Base-by-base conservation (phyloP, 2,329 filamentous ascomycete species). In the Raffaelea ambrosiae region DNA sequence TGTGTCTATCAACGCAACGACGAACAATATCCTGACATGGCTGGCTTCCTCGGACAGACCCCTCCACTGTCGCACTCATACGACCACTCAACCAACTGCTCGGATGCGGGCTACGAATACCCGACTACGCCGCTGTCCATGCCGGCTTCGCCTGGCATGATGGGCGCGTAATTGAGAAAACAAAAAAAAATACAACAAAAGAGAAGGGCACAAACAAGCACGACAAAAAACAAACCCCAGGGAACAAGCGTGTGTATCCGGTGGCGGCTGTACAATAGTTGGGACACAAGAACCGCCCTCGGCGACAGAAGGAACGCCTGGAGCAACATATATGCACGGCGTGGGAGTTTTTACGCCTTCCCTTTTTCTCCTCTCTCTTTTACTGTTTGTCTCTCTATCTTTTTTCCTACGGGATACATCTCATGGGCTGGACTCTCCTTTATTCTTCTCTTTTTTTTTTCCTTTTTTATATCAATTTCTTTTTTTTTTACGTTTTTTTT, bases 11-110 rank as follows among this genome's bases (percentile, higher is more conserved):
- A 38, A 10, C 8, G 16, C 31, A 33, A 33, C 31, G 16, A 33
- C 35, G 35, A 43, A 48, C 60, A 63, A 63, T 67, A 70, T 70
- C 74, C 51, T 54, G 51, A 51, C 53, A 39, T 76, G 71, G 76
- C 63, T n/a, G n/a, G n/a, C n/a, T n/a, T n/a, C n/a, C n/a, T n/a
- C 66, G 5, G 57, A 58, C 69, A 89, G 85, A 88, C 85, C 65
- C 85, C 85, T 68, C 82, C 85, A 61, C 77, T 88, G 58, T 85
- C 83, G 59, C 83, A 85, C 62, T 84, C 81, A 23, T 86, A 81
- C 63, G 82, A 86, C 58, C 77, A 81, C 62, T 86, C 82, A 46
- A 69, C 76, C 51, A 73, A 70, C 58, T 79, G 77, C 63, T 82
- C 78, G 29, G 79, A 83, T 48, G 60, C 61, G 57, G 68, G 73